Evolutionary conservation across 1,284 basidiomycete genomes (phyloP), one percentile per base, ranked within the genome.

Genomic region (Heterobasidion occidentale): DNA sequence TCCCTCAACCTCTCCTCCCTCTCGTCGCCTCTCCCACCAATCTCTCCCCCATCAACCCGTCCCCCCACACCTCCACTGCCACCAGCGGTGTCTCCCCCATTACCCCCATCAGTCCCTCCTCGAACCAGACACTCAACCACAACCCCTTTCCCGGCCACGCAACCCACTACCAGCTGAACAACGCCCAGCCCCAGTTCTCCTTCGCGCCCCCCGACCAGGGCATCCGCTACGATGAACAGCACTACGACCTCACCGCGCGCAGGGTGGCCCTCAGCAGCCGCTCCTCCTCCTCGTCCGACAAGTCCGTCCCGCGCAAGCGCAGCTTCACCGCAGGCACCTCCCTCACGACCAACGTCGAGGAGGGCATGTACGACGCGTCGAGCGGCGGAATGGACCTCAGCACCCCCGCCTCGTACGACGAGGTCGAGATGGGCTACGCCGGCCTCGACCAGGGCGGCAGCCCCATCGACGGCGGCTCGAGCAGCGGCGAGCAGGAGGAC

Each of bases 1-100:
- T 80, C 83, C n/a, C 79, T 88, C 67, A 88, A 88, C 66, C 73
- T 88, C 56, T 81, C 80, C 36, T 76, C 77, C 1, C 76, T 88
- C 55, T 73, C 52, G 84, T 88, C 59, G 69, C 83, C 38, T 85
- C 83, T 12, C 83, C 86, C 15, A 76, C 80, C 17, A 78, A 78
- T 58, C 73, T 81, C 53, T 85, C 83, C 11, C 84, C 84, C 46
- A 78, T 83, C 62, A 77, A 75, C 47, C 75, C 77, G 5, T 74
- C 74, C 11, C 70, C 76, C 11, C 69, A 72, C 56, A 68, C 74
- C 27, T 68, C 72, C 56, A 66, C 66, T 47, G 62, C 69, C 38
- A 64, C 68, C 55, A 67, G 65, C 36, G 70, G 71, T 49, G 70
- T 80, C 48, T 78, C 79, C n/a, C 79, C 80, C 17, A 75, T 77